Percentiles rank a stretch among this genome's conserved stretches.
phyloP scores from a whole-genome alignment of 768 basidiomycete genomes.

The Nevesoporus exiguus region DNA sequence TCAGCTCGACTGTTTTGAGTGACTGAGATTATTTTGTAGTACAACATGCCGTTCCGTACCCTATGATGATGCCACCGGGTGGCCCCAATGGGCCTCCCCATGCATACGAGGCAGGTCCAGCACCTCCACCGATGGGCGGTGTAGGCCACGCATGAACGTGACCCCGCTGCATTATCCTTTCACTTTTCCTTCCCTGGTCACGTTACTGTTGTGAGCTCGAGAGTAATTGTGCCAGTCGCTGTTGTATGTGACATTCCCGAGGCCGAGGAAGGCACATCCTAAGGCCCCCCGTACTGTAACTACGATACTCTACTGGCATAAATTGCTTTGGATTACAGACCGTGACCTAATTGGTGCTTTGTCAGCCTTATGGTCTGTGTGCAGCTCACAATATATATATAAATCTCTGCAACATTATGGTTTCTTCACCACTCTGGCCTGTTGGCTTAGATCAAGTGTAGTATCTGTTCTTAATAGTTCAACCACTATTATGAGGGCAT shows the following conservation, averaged over 20 bases:
- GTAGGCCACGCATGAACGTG: conserved; percentile 52
- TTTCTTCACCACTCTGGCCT: conserved; percentile 40
- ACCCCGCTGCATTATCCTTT: conserved; percentile 8
- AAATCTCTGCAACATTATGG: conserved; percentile 2
- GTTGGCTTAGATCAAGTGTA: conserved; percentile 78
- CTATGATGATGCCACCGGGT: conserved; percentile 85
- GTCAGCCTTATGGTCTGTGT: conserved; percentile 8
- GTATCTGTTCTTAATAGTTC: conserved; percentile 69
- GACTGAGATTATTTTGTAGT: conserved; percentile 47
- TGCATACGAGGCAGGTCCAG: conserved; percentile 67
- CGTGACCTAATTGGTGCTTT: neutral
- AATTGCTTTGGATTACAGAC: conserved; percentile 25
- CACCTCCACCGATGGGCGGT: conserved; percentile 76
- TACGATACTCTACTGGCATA: conserved; percentile 28
- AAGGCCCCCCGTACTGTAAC: conserved; percentile 22
- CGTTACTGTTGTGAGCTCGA: conserved; percentile 26
- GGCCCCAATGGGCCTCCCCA: conserved; percentile 62
- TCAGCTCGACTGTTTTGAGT: conserved; percentile 13
- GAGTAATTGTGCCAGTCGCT: conserved; percentile 22
- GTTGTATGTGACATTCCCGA: conserved; percentile 28
- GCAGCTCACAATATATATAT: neutral
- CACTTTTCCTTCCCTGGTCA: conserved; percentile 10
- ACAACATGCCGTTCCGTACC: conserved; percentile 82
- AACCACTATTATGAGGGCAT: conserved; percentile 58
- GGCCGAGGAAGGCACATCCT: conserved; percentile 7